Evolutionary conservation across 2,329 filamentous ascomycete genomes (phyloP).

Genomic region (Magnaporthiopsis incrustans): DNA sequence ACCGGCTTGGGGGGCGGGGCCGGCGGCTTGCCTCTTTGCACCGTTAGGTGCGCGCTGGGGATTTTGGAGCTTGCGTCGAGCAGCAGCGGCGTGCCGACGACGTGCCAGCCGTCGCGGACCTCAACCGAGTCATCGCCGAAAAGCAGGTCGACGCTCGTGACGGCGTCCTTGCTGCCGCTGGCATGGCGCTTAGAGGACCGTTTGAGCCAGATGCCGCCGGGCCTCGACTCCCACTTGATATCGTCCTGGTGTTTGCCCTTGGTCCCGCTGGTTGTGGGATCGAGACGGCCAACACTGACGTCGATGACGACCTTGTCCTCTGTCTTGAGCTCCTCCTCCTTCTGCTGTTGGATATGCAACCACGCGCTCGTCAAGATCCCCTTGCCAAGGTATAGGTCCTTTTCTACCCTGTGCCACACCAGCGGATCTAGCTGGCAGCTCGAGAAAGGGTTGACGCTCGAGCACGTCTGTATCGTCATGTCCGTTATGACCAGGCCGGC

Average conservation of each 20-base stretch:
- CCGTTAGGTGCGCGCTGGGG: slow-evolving; percentile 66
- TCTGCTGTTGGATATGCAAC: slow-evolving; percentile 73
- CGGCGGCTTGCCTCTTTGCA: slow-evolving; percentile 60
- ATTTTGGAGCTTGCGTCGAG: slow-evolving; percentile 55
- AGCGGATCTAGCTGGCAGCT: slow-evolving; percentile 66
- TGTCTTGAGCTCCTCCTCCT: slow-evolving; percentile 70
- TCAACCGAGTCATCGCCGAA: slow-evolving; percentile 91
- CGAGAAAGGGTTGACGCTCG: slow-evolving; percentile 63
- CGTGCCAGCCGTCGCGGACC: slow-evolving; percentile 75
- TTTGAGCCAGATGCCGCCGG: slow-evolving; percentile 75
- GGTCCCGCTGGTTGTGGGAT: slow-evolving; percentile 51
- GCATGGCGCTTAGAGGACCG: slow-evolving; percentile 63
- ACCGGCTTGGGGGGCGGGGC: slow-evolving; percentile 58
- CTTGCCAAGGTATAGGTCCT: slow-evolving; percentile 74
- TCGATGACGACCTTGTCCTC: slow-evolving; percentile 76
- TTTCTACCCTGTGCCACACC: slow-evolving; percentile 76
- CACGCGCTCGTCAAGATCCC: slow-evolving; percentile 72
- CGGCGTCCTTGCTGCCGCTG: slow-evolving; percentile 63
- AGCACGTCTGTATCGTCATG: slow-evolving; percentile 70
- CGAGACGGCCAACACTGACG: slow-evolving; percentile 62
- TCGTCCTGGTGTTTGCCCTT: slow-evolving; percentile 38
- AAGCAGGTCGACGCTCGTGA: slow-evolving; percentile 78
- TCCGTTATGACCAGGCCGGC: slow-evolving; percentile 81
- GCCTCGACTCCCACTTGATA: slow-evolving; percentile 69
- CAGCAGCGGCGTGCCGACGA: slow-evolving; percentile 66